Conservation (phyloP, 495 filamentous ascomycete species). For the Penicillium alfredii region DNA sequence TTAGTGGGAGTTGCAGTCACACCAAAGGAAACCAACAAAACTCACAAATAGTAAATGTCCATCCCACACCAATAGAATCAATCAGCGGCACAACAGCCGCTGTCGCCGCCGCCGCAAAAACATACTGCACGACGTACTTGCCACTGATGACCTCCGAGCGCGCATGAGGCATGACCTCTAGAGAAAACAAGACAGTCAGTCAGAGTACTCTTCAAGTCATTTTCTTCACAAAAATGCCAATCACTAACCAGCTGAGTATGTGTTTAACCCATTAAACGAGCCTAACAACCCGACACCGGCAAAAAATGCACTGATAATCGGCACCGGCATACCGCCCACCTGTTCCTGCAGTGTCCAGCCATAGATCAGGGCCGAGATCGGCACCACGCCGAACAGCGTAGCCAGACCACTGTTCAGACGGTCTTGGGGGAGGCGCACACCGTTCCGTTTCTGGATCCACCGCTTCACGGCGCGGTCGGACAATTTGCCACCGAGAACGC, state of each 20-base stretch:
- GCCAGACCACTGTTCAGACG: conserved; percentile 58
- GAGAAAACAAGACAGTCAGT: too few relatives aligned
- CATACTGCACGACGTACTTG: conserved; percentile 67
- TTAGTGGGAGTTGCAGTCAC: too few relatives aligned
- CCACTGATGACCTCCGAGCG: conserved; percentile 64
- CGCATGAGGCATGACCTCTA: conserved; percentile 39
- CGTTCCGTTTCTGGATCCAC: conserved; percentile 52
- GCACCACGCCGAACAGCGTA: conserved; percentile 56
- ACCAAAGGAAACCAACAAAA: too few relatives aligned
- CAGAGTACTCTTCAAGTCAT: too few relatives aligned
- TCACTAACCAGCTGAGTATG: conserved; percentile 66
- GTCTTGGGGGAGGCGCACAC: conserved; percentile 65
- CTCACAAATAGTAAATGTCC: conserved; percentile 44
- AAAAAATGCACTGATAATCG: conserved; percentile 62
- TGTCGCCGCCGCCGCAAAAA: conserved; percentile 59
- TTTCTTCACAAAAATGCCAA: too few relatives aligned
- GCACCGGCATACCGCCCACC: conserved; percentile 59
- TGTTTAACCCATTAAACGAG: conserved; percentile 66
- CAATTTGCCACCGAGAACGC: conserved; percentile 61
- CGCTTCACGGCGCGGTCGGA: conserved; percentile 60
- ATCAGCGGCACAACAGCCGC: conserved; percentile 62
- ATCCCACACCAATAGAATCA: conserved; percentile 62
- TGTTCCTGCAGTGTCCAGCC: conserved; percentile 62
- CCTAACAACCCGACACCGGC: conserved; percentile 65
- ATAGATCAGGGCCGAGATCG: conserved; percentile 60